Conservation (phyloP, 1,284 basidiomycete species). For the Uromyces viciae-fabae region DNA sequence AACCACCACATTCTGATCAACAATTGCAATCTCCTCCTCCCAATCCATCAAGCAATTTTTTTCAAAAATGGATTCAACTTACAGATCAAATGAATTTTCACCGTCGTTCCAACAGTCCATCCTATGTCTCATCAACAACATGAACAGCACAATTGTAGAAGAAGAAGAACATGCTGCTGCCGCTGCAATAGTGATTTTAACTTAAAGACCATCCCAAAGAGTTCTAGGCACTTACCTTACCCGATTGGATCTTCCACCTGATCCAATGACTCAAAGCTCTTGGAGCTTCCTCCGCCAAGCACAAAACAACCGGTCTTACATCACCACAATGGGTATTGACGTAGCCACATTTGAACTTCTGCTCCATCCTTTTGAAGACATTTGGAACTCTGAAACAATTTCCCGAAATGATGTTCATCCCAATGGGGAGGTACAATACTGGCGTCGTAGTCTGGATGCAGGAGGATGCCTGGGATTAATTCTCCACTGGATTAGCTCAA, state of each 20-base stretch:
- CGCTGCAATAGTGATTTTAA: no score
- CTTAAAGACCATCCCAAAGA: no score
- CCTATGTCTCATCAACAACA: no score
- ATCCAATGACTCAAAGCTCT: neutral
- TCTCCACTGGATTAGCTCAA: neutral
- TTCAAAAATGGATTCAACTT: no score
- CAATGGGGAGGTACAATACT: neutral
- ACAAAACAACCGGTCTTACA: neutral
- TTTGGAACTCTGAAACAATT: neutral
- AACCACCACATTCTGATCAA: no score
- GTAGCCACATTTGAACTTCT: neutral
- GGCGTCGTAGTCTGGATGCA: neutral
- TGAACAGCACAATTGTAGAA: no score
- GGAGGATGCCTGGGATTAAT: neutral
- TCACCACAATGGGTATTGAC: neutral
- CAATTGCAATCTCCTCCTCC: no score
- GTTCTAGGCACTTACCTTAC: neutral
- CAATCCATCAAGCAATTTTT: no score
- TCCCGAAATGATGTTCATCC: neutral
- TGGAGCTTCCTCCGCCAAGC: neutral
- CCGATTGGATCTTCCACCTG: neutral
- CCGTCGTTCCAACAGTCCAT: no score
- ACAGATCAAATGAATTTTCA: no score
- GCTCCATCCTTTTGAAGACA: neutral
- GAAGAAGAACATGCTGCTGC: no score